A percentile compares a stretch with the other conserved stretches of the same genome.
Conservation (phyloP, 169 alveolate species). For the Toxoplasma gondii region DNA sequence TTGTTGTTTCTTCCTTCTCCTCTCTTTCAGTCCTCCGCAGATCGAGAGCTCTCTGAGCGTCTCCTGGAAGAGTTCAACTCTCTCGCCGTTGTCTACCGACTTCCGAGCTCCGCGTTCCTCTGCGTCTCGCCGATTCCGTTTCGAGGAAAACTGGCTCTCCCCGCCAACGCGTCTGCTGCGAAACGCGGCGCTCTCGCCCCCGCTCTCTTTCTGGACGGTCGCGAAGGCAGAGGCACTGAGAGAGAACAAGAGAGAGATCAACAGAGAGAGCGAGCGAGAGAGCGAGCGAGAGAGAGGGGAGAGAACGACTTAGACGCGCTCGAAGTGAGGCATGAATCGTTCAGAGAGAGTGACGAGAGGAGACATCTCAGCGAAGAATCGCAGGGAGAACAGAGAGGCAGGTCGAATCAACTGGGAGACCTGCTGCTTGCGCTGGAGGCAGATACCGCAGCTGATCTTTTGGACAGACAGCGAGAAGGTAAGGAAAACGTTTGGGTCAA, state of each 20-base stretch:
- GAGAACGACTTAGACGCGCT: background rate
- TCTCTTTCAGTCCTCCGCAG: conserved; percentile 12
- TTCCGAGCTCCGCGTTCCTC: conserved; percentile 29
- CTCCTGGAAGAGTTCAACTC: conserved; percentile 34
- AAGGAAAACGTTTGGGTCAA: too few relatives aligned
- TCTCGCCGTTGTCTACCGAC: conserved; percentile 27
- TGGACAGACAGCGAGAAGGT: too few relatives aligned
- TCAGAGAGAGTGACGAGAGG: too few relatives aligned
- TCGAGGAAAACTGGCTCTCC: background rate
- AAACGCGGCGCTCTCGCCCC: background rate
- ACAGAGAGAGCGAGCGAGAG: background rate
- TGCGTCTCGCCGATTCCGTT: conserved; percentile 33
- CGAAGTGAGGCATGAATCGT: too few relatives aligned
- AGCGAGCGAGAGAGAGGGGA: background rate
- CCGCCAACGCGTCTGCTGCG: background rate
- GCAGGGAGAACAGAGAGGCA: too few relatives aligned
- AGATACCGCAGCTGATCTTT: too few relatives aligned
- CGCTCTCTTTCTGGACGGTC: too few relatives aligned
- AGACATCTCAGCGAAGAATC: too few relatives aligned
- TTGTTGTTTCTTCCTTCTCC: background rate
- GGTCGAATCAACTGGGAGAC: too few relatives aligned
- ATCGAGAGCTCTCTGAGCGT: background rate
- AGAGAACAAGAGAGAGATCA: background rate
- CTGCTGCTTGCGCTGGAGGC: too few relatives aligned
- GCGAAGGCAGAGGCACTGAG: background rate